Percentiles rank a stretch among this genome's conserved stretches.
Conservation (phyloP, 768 basidiomycete genomes). For the Boletus rubescentipes region DNA sequence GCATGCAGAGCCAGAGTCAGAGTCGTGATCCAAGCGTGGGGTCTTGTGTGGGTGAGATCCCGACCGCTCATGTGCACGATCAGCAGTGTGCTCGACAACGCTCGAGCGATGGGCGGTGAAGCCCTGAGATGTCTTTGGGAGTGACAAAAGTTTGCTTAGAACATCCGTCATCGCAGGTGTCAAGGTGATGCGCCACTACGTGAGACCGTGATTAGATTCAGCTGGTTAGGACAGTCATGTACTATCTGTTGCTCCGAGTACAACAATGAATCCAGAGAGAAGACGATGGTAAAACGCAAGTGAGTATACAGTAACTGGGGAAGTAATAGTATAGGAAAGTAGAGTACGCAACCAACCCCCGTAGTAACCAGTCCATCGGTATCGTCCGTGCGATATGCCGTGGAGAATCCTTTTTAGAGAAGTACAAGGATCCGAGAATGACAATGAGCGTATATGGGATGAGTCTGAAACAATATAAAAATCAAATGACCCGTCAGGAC, state of each 20-base stretch:
- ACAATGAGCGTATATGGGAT: background rate
- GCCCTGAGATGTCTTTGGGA: constrained; percentile 52
- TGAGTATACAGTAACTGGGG: background rate
- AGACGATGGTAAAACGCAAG: no score
- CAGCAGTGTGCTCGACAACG: constrained; percentile 30
- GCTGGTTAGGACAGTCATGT: no score
- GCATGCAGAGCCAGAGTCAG: constrained; percentile 66
- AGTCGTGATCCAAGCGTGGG: constrained; percentile 62
- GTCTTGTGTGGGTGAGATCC: constrained; percentile 67
- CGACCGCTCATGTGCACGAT: constrained; percentile 42
- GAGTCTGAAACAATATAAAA: background rate
- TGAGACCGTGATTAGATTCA: background rate
- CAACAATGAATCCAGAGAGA: no score
- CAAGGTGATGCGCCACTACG: no score
- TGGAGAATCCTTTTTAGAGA: constrained; percentile 3
- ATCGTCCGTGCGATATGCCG: background rate
- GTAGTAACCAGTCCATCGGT: no score
- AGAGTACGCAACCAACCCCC: no score
- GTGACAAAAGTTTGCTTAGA: constrained; percentile 38
- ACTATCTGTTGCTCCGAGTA: no score
- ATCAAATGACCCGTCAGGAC: background rate
- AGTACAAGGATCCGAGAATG: background rate
- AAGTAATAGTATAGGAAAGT: background rate
- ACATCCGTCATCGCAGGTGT: constrained; percentile 36
- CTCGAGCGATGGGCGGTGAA: constrained; percentile 45